Conservation (phyloP, 2,329 filamentous ascomycete genomes). For the Microcyclosporella mali region DNA sequence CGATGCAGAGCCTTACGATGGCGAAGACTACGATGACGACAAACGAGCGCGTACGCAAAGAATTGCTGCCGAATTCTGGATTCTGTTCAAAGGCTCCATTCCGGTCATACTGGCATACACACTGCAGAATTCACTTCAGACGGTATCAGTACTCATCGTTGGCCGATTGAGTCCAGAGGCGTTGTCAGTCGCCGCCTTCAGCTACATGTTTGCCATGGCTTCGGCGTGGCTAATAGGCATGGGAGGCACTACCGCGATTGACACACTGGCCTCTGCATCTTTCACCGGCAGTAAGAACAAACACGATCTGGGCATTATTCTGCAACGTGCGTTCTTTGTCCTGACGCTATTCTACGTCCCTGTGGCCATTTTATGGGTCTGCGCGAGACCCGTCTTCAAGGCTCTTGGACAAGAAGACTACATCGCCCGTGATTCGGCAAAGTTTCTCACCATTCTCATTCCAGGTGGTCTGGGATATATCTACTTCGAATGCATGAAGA, state of each 20-base stretch:
- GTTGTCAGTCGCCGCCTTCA: conserved; percentile 75
- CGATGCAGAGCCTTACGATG: conserved; percentile 28
- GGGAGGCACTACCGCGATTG: conserved; percentile 77
- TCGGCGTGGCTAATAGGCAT: conserved; percentile 82
- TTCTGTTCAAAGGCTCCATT: conserved; percentile 62
- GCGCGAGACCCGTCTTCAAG: conserved; percentile 67
- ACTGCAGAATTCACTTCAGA: conserved; percentile 80
- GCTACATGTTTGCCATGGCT: conserved; percentile 90
- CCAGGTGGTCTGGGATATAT: conserved; percentile 81
- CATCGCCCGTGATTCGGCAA: conserved; percentile 66
- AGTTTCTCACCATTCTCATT: conserved; percentile 66
- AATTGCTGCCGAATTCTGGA: conserved; percentile 55
- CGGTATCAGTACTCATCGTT: conserved; percentile 72
- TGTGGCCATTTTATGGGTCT: conserved; percentile 67
- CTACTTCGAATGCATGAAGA: conserved; percentile 74
- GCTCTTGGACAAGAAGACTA: conserved; percentile 70
- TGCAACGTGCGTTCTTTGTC: conserved; percentile 71
- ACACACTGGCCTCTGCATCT: conserved; percentile 74
- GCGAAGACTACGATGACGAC: conserved; percentile 36
- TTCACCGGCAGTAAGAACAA: conserved; percentile 78
- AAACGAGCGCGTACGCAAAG: conserved; percentile 32
- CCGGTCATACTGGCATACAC: conserved; percentile 81
- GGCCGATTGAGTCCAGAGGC: conserved; percentile 74
- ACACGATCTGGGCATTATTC: conserved; percentile 68
- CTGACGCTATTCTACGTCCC: conserved; percentile 66